A percentile compares a stretch with the other conserved stretches of the same genome.
phyloP scores from a whole-genome alignment of 73 alveolate genomes.

The Paramecium sexaurelia region DNA sequence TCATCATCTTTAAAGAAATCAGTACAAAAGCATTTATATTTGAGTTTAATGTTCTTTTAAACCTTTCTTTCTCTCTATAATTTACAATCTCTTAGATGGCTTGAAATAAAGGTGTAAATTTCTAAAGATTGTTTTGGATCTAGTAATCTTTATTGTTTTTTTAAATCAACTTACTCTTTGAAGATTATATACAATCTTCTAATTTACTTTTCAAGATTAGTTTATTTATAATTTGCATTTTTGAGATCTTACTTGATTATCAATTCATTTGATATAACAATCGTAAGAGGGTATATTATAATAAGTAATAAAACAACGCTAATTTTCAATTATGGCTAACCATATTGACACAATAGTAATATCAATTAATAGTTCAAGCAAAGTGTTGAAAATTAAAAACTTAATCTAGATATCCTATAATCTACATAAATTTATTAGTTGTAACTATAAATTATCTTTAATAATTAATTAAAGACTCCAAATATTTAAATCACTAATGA shows the following conservation, averaged over 20 bases:
- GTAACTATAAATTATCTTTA: not conserved
- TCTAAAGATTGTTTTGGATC: constrained; percentile 21
- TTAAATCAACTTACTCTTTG: not conserved
- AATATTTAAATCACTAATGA: not conserved
- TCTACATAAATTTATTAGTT: not conserved
- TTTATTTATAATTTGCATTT: not conserved
- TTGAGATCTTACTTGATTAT: not conserved
- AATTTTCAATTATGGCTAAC: not conserved
- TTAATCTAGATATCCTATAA: not conserved
- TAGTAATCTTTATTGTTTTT: not conserved
- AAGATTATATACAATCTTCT: constrained; percentile 14
- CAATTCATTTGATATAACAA: not conserved
- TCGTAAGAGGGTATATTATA: not conserved
- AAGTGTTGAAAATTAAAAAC: not conserved
- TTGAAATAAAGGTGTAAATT: not conserved
- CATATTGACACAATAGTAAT: not conserved
- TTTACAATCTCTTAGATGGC: constrained; percentile 11
- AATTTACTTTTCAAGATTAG: not conserved
- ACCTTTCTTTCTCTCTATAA: not conserved
- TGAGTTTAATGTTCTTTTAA: not conserved
- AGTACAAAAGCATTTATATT: constrained; percentile 22
- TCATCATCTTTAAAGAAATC: constrained; percentile 15
- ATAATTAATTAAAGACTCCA: not conserved
- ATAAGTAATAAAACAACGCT: not conserved
- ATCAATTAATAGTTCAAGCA: not conserved